These are phyloP conservation scores for Solanum etuberosum DNA, from an alignment of 257 asterid genomes.

Conservation along the genomic window DNA sequence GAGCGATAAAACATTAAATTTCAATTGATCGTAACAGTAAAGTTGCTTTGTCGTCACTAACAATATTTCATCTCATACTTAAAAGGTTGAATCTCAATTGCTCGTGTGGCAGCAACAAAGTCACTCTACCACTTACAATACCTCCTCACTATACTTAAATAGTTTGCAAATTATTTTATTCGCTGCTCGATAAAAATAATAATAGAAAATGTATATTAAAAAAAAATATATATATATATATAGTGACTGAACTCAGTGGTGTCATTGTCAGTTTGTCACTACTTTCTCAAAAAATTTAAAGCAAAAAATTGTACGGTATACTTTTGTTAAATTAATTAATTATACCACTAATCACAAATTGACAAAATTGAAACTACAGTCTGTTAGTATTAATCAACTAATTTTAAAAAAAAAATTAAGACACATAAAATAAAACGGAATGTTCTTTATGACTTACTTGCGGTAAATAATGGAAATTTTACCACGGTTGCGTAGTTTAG, in stretches of 20 bases:
- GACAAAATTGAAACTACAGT: constrained; percentile 28
- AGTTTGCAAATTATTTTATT: not conserved
- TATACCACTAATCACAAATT: not conserved
- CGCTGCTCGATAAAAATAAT: accelerated
- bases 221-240: no score
- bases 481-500: constrained; percentile 75
- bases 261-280: constrained; percentile 4
- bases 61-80: not conserved
- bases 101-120: accelerated
- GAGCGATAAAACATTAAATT: not conserved
- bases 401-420: not conserved
- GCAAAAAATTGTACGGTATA: not conserved
- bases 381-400: not conserved
- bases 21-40: not conserved
- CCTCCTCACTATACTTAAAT: not conserved
- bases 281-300: not conserved
- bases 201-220: no score
- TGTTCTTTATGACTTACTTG: constrained; percentile 23
- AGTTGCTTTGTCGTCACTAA: not conserved
- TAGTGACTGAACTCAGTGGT: not conserved
- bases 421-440: not conserved
- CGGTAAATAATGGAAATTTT: constrained; percentile 57
- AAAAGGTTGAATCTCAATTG: not conserved
- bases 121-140: not conserved
- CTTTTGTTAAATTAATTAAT: not conserved